phyloP scores from a whole-genome alignment of 2,329 filamentous ascomycete genomes.

The Diaporthe sp. region DNA sequence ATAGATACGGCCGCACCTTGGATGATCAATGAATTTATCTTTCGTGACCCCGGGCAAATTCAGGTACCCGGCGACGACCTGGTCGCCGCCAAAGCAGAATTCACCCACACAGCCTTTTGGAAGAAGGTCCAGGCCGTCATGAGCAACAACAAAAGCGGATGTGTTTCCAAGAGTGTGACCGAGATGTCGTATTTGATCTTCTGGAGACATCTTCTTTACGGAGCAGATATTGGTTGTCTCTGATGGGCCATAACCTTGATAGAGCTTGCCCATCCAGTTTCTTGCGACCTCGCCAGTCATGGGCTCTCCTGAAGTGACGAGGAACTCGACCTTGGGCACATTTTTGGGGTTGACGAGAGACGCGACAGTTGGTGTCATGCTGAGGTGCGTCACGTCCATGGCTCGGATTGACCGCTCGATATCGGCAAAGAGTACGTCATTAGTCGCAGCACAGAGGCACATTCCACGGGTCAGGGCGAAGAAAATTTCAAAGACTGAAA shows the following conservation, averaged over 20 bases:
- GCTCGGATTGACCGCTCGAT: constrained; percentile 76
- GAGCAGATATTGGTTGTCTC: constrained; percentile 93
- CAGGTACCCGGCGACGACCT: constrained; percentile 83
- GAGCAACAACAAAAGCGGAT: constrained; percentile 75
- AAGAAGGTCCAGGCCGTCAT: constrained; percentile 63
- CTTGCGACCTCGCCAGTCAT: constrained; percentile 80
- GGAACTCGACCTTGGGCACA: constrained; percentile 79
- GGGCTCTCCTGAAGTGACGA: constrained; percentile 86
- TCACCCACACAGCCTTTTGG: constrained; percentile 84
- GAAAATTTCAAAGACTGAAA: constrained; percentile 93
- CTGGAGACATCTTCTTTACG: constrained; percentile 71
- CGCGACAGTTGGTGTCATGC: constrained; percentile 88
- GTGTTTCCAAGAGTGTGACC: constrained; percentile 82
- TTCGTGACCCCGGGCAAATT: constrained; percentile 73
- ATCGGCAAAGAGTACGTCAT: constrained; percentile 81
- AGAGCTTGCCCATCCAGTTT: constrained; percentile 78
- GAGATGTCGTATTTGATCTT: constrained; percentile 80
- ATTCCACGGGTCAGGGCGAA: constrained; percentile 85
- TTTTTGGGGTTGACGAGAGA: constrained; percentile 78
- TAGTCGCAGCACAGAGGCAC: constrained; percentile 81
- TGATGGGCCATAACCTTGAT: constrained; percentile 87
- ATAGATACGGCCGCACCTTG: constrained; percentile 80
- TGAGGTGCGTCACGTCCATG: constrained; percentile 82
- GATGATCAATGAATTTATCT: constrained; percentile 78
- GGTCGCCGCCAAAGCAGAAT: constrained; percentile 87